Conservation (phyloP, 1,284 basidiomycete species). For the Ganoderma leucocontextum region DNA sequence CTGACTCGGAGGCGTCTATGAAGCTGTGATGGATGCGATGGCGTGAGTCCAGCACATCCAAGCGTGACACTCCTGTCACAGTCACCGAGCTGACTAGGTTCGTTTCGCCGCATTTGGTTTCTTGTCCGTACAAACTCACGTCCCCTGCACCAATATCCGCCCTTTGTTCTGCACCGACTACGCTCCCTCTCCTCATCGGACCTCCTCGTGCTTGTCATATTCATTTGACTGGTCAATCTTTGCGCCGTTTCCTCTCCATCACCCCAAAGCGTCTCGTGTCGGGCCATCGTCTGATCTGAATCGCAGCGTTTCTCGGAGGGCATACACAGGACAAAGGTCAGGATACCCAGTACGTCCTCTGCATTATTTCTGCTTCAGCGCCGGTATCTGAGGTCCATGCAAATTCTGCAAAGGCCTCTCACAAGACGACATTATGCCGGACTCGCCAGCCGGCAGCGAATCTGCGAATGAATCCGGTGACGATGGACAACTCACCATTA, state of each 20-base stretch:
- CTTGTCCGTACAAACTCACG: constrained; percentile 43
- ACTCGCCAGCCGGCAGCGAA: constrained; percentile 52
- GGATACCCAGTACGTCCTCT: neutral
- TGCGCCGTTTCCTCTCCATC: neutral
- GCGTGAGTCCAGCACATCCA: constrained; percentile 32
- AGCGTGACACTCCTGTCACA: constrained; percentile 35
- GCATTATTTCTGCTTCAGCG: neutral
- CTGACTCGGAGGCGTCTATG: neutral
- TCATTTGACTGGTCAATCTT: neutral
- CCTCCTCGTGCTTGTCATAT: neutral
- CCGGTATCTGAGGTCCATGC: neutral
- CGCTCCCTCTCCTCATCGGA: constrained; percentile 4
- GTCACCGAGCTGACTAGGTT: constrained; percentile 46
- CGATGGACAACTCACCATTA: constrained; percentile 68
- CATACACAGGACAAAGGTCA: neutral
- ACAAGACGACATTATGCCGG: constrained; percentile 36
- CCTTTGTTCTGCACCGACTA: constrained; percentile 19
- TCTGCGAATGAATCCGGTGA: constrained; percentile 57
- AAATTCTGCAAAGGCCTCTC: neutral
- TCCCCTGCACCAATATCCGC: constrained; percentile 27
- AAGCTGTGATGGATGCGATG: constrained; percentile 19
- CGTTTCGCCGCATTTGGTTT: constrained; percentile 45
- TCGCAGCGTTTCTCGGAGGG: constrained; percentile 15
- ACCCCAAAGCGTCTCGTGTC: neutral
- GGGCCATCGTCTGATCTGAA: constrained; percentile 23